Base-by-base conservation (phyloP, 257 asterid genomes). In the Galeopsis tetrahit region DNA sequence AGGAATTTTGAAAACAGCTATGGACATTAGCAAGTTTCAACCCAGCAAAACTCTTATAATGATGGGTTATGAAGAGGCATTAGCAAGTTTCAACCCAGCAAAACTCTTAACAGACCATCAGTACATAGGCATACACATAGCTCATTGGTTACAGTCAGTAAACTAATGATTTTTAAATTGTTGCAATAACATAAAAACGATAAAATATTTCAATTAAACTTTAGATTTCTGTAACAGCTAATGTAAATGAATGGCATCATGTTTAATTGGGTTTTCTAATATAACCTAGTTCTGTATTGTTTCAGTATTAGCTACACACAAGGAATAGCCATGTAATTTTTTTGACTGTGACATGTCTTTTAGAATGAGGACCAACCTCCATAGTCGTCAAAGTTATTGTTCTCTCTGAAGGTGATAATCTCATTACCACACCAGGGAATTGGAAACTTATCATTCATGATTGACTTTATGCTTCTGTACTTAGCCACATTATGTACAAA, bases 221-320 rank as follows among this genome's bases (percentile, higher is more conserved):
- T 39, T 31, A 68, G 40, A 57, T 66, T 66, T 59, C 36, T 34
- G 40, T 43, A 3, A 11, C 49, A 33, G 42, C 11, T 64, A 46
- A 58, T 58, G n/a, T 14, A 40, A 62, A 53, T 36, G 74, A 69
- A 43, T 40, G 36, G 9, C 59, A 10, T 61, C 53, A 9, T 36
- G 49, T 61, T 72, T 48, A 49, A 53, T 48, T 63, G 57, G 42
- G 51, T 53, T 6, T 64, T 55, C 80, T 75, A 21, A 63, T 31
- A 56, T 64, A 46, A 70, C 34, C 21, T 48, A 52, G 28, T 65
- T 21, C 48, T 34, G 4, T 68, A 35, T 14, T 48, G 43, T 36
- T 65, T 21, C 48, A 42, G 4, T 68, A 35, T 14, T 44, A 13
- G 49, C 52, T 13, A 13, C n/a, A 28, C 44, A 53, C 44, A 36